These are phyloP conservation scores for Tulasnella sp. DNA, from an alignment of 768 basidiomycete species.

Conservation along the genomic window DNA sequence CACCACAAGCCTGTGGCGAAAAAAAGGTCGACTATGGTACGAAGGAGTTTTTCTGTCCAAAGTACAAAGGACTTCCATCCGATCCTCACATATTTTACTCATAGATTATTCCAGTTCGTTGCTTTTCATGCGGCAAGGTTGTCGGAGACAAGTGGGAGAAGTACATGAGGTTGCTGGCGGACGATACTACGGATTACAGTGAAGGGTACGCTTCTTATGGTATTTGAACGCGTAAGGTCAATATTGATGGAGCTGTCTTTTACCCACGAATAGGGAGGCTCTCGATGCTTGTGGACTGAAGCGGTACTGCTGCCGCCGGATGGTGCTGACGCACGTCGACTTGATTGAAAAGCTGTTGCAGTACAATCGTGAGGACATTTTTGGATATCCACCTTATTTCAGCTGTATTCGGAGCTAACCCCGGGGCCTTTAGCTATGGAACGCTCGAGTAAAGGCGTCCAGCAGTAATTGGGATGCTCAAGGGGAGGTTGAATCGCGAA, in stretches of 20 bases:
- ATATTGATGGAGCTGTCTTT: not conserved
- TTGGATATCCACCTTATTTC: not conserved
- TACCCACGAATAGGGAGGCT: constrained; percentile 61
- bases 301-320: constrained; percentile 92
- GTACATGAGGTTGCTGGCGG: constrained; percentile 76
- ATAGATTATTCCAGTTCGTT: constrained; percentile 93
- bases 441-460: constrained; percentile 8
- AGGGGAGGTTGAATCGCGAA: not conserved
- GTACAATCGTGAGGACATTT: constrained; percentile 73
- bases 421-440: constrained; percentile 15
- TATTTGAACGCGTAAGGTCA: constrained; percentile 1
- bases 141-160: constrained; percentile 94
- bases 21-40: not conserved
- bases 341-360: constrained; percentile 95
- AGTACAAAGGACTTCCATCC: not conserved
- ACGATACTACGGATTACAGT: constrained; percentile 54
- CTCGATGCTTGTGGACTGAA: constrained; percentile 85
- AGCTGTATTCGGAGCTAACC: not conserved
- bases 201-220: constrained; percentile 62
- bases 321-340: constrained; percentile 97
- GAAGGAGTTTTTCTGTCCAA: not conserved
- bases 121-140: constrained; percentile 96
- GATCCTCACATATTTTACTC: not conserved
- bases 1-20: not conserved
- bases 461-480: not conserved